Conservation (phyloP, 192 early-diverging fungal genomes). For the Linnemannia zychae region DNA sequence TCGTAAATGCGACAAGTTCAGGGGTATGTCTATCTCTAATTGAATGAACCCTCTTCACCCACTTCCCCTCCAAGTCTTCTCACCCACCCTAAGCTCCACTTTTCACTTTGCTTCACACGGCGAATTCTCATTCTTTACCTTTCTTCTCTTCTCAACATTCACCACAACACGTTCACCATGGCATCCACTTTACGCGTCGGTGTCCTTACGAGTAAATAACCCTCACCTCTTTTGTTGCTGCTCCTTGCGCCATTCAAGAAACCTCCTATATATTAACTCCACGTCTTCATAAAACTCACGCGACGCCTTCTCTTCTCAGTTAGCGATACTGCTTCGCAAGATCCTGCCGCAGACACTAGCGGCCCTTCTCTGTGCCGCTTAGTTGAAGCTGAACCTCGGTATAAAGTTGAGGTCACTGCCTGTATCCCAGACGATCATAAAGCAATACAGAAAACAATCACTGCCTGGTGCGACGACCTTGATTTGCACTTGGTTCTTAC, state of each 20-base stretch:
- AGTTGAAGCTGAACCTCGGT: constrained; percentile 50
- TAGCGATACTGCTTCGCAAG: constrained; percentile 73
- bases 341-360: constrained; percentile 69
- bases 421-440: constrained; percentile 68
- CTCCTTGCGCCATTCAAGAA: not conserved
- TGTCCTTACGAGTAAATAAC: constrained; percentile 49
- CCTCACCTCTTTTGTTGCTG: not conserved
- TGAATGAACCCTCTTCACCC: constrained; percentile 1
- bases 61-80: not conserved
- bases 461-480: constrained; percentile 62
- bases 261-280: not conserved
- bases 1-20: not conserved
- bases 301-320: constrained; percentile 46
- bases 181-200: constrained; percentile 34
- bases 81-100: not conserved
- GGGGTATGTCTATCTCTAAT: not conserved
- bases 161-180: not conserved
- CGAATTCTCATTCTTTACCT: not conserved
- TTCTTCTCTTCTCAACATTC: not conserved
- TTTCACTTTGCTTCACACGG: not conserved
- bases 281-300: not conserved
- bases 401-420: constrained; percentile 49
- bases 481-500: constrained; percentile 80
- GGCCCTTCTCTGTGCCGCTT: constrained; percentile 69
- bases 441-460: constrained; percentile 65